A percentile compares a stretch with the other conserved stretches of the same genome.
phyloP scores from a whole-genome alignment of 164 flowering plant species.

The Liriodendron chinense region DNA sequence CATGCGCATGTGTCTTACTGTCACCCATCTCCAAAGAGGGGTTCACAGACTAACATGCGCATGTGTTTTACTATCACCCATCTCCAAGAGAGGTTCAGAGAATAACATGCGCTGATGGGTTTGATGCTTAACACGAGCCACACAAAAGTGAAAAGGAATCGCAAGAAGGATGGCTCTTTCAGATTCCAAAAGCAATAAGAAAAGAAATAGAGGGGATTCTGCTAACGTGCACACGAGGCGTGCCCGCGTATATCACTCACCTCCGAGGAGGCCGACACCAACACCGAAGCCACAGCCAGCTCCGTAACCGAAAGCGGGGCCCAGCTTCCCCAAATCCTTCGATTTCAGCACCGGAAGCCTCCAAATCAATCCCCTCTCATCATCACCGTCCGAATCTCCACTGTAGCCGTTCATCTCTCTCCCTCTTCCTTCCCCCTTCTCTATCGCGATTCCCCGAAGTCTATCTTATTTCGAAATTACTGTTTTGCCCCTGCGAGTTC shows the following conservation, averaged over 20 bases:
- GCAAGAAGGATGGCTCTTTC: too few relatives aligned
- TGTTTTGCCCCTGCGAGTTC: neutral
- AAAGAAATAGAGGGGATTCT: neutral
- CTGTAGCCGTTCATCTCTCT: neutral
- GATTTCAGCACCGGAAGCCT: slow-evolving; percentile 63
- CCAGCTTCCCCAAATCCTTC: slow-evolving; percentile 69
- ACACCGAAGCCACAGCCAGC: slow-evolving; percentile 89
- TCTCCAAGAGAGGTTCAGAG: too few relatives aligned
- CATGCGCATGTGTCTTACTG: too few relatives aligned
- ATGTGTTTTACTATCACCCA: too few relatives aligned
- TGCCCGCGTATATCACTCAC: slow-evolving; percentile 21
- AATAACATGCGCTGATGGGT: too few relatives aligned
- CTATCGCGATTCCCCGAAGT: neutral
- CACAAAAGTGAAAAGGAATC: neutral
- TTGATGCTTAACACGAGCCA: too few relatives aligned
- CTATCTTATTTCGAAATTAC: neutral
- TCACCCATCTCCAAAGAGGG: too few relatives aligned
- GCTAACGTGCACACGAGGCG: neutral
- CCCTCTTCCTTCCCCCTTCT: neutral
- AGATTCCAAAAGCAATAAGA: too few relatives aligned
- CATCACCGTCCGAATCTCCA: slow-evolving; percentile 12
- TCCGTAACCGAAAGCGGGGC: slow-evolving; percentile 92
- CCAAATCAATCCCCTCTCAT: slow-evolving; percentile 66
- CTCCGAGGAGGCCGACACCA: slow-evolving; percentile 83
- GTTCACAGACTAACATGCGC: too few relatives aligned